Base-by-base conservation (phyloP, 2,329 filamentous ascomycete species). In the Colletotrichum sp. region DNA sequence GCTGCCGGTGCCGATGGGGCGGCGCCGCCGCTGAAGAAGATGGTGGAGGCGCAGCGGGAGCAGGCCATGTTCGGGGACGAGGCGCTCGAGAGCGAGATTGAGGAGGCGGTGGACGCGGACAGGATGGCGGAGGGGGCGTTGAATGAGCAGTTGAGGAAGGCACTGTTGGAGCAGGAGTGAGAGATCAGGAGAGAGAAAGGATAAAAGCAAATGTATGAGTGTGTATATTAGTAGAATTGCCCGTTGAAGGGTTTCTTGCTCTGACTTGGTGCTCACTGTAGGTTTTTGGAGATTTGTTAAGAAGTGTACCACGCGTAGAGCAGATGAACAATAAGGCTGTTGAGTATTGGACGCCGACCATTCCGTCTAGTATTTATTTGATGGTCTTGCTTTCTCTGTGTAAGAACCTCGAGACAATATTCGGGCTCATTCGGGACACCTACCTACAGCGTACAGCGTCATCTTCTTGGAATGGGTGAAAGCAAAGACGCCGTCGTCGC, bases 11-110 rank as follows among this genome's bases (percentile, higher is more conserved):
- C 6, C n/a, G 83, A 85, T 26, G 82, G 86, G 9, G 81, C 84
- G 9, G 81, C 84, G 39, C 3, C 2, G 1, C 83, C 52, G 64
- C 79, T 87, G 82, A 72, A 88, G 64, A 73, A 80, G 24, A 80
- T 85, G 73, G 77, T 76, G 66, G 24, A 75, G 72, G 72, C 57
- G 43, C 48, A 75, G 43, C 65, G 74, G 21, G 34, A 60, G 34
- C 32, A 18, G 34, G 34, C 55, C 67, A 36, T 69, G 67, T 69
- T 69, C 36, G 67, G 55, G 15, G 66, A 67, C 15, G 65, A 30
- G 66, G 66, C 36, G 21, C 18, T 65, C 16, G 63, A 59, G 30
- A 32, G 34, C 48, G 67, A 69, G 67, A 68, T 59, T 21, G 55
- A 43, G 18, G 64, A 74, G 74, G 52, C 59, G 26, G 15, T 60